Percentiles rank a stretch among this genome's conserved stretches.
Conservation (phyloP, 805 yeast genomes). For the Myxozyma lipomycoides region DNA sequence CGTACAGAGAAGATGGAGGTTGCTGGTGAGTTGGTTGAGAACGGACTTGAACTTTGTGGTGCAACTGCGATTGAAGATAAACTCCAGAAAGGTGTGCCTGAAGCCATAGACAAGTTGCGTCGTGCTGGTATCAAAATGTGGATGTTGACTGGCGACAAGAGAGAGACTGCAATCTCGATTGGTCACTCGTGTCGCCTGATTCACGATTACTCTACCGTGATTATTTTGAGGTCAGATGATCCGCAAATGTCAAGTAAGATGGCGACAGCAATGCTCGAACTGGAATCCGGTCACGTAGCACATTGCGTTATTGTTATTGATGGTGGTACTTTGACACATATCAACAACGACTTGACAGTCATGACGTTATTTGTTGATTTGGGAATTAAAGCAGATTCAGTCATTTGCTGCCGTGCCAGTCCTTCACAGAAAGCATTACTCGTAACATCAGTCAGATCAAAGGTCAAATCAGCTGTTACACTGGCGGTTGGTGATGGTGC, state of each 20-base stretch:
- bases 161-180: slow-evolving; percentile 96
- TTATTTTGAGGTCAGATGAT: slow-evolving; percentile 52
- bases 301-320: slow-evolving; percentile 94
- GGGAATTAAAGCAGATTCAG: slow-evolving; percentile 84
- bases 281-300: slow-evolving; percentile 71
- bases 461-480: slow-evolving; percentile 68
- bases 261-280: slow-evolving; percentile 69
- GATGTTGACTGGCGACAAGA: slow-evolving; percentile 98
- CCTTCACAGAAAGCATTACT: slow-evolving; percentile 93
- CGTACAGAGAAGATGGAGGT: slow-evolving; percentile 63
- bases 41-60: slow-evolving; percentile 66
- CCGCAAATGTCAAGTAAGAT: slow-evolving; percentile 65
- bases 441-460: slow-evolving; percentile 75
- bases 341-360: slow-evolving; percentile 69
- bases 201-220: slow-evolving; percentile 86
- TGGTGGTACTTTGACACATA: slow-evolving; percentile 74
- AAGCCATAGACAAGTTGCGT: slow-evolving; percentile 83
- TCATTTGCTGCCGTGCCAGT: slow-evolving; percentile 91
- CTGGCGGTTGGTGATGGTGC: slow-evolving; percentile 99
- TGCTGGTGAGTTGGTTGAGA: slow-evolving; percentile 71
- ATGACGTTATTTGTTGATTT: slow-evolving; percentile 76
- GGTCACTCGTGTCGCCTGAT: slow-evolving; percentile 92
- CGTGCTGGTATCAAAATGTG: slow-evolving; percentile 92
- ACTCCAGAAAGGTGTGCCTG: slow-evolving; percentile 94
- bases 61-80: slow-evolving; percentile 98